Conservation (phyloP, 1,139 yeast genomes). For the Taphrina flavorubra region DNA sequence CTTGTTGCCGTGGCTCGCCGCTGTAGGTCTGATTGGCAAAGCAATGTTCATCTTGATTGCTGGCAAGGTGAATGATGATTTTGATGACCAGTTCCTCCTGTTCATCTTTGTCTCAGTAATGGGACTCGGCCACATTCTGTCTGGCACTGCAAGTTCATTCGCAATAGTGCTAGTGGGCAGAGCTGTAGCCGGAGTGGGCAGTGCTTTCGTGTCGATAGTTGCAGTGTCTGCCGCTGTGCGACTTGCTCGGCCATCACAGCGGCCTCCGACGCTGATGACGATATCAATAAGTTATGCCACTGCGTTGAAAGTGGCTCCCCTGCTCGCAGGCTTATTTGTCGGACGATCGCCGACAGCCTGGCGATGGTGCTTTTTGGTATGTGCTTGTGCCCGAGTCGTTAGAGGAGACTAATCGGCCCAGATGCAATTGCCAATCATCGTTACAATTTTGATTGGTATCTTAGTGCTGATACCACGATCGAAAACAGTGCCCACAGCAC, state of each 20-base stretch:
- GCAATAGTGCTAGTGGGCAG: constrained; percentile 4
- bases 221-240: constrained; percentile 3
- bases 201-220: constrained; percentile 8
- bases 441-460: not conserved
- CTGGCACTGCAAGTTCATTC: not conserved
- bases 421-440: constrained; percentile 1
- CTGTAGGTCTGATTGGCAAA: not conserved
- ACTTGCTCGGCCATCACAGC: constrained; percentile 7
- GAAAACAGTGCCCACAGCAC: not conserved
- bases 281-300: constrained; percentile 1
- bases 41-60: constrained; percentile 1
- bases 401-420: not conserved
- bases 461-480: not conserved
- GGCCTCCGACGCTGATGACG: not conserved
- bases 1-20: not conserved
- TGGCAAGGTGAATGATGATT: constrained; percentile 6
- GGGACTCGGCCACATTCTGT: constrained; percentile 1
- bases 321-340: not conserved
- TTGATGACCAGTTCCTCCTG: not conserved
- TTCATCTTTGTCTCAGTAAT: constrained; percentile 3
- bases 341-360: not conserved
- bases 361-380: constrained; percentile 2
- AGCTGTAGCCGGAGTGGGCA: not conserved
- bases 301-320: constrained; percentile 1
- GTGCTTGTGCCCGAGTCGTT: not conserved